Evolutionary conservation across 768 basidiomycete species (phyloP).

Genomic region (Trametes sanguinea): DNA sequence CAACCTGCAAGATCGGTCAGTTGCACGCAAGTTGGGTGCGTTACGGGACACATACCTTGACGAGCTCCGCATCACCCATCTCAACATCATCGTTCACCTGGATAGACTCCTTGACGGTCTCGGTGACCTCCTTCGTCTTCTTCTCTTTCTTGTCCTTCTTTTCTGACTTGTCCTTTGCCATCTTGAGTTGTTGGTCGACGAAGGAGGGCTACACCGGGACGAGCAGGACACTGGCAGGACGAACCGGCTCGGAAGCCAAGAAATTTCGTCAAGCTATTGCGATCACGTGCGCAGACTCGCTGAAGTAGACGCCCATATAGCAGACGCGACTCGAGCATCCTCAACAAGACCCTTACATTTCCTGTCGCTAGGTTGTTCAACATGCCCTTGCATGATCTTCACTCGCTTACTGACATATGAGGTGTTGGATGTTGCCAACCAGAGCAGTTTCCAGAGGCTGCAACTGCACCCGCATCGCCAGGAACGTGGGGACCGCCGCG

Average conservation of each 20-base stretch:
- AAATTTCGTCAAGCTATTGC: background rate
- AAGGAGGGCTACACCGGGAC: background rate
- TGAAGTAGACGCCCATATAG: background rate
- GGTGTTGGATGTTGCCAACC: too few relatives aligned
- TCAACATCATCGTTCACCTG: conserved; percentile 49
- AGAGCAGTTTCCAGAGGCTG: background rate
- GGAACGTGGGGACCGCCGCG: background rate
- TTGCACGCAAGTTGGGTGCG: too few relatives aligned
- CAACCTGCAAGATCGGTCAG: conserved; percentile 27
- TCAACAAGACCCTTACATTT: too few relatives aligned
- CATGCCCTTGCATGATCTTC: too few relatives aligned
- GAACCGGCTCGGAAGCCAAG: conserved; percentile 1
- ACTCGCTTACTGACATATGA: too few relatives aligned
- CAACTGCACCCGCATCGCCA: background rate
- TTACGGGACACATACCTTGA: conserved; percentile 32
- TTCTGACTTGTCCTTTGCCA: conserved; percentile 77
- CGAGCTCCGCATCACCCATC: conserved; percentile 40
- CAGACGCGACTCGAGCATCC: background rate
- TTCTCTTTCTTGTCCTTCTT: conserved; percentile 76
- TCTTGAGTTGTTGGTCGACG: conserved; percentile 9
- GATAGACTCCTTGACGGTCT: conserved; percentile 28
- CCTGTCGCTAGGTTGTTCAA: too few relatives aligned
- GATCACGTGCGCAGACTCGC: conserved; percentile 5
- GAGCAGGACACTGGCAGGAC: background rate
- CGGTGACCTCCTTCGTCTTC: conserved; percentile 37